These are phyloP conservation scores for Gyrodon lividus DNA, from an alignment of 768 basidiomycete species.

Conservation along the genomic window DNA sequence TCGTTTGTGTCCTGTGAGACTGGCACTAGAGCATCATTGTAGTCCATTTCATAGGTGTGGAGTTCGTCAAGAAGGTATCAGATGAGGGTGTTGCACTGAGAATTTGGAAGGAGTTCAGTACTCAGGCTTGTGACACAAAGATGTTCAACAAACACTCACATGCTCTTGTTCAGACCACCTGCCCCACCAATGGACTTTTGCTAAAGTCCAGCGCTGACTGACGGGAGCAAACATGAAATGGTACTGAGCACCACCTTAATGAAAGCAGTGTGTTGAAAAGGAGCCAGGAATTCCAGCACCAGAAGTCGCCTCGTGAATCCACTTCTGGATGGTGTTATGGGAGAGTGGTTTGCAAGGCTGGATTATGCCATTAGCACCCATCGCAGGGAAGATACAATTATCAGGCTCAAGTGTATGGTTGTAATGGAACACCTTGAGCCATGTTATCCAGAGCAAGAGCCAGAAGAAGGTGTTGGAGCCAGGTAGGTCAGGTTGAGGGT, in stretches of 20 bases:
- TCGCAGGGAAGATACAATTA: constrained; percentile 35
- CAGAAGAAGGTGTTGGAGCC: constrained; percentile 31
- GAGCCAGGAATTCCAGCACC: background rate
- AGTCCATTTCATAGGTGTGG: constrained; percentile 23
- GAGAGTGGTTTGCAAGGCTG: constrained; percentile 24
- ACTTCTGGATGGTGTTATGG: constrained; percentile 29
- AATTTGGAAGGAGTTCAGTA: background rate
- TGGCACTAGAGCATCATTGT: constrained; percentile 15
- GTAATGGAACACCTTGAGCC: constrained; percentile 4
- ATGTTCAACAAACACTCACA: constrained; percentile 21
- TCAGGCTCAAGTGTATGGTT: constrained; percentile 15
- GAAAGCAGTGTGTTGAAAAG: constrained; percentile 28
- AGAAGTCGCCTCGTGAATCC: constrained; percentile 25
- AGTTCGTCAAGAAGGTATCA: constrained; percentile 31
- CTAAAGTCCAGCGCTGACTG: constrained; percentile 36
- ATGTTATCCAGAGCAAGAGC: constrained; percentile 21
- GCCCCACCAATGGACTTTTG: constrained; percentile 41
- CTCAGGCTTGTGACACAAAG: background rate
- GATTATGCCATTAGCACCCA: constrained; percentile 26
- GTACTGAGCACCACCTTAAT: constrained; percentile 15
- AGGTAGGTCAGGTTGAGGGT: constrained; percentile 29
- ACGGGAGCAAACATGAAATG: constrained; percentile 38
- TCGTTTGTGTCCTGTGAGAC: background rate
- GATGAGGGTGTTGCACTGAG: constrained; percentile 5
- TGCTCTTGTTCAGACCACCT: constrained; percentile 41